These are phyloP conservation scores for Exophiala calicioides DNA, from an alignment of 2,329 filamentous ascomycete species.

Conservation along the genomic window DNA sequence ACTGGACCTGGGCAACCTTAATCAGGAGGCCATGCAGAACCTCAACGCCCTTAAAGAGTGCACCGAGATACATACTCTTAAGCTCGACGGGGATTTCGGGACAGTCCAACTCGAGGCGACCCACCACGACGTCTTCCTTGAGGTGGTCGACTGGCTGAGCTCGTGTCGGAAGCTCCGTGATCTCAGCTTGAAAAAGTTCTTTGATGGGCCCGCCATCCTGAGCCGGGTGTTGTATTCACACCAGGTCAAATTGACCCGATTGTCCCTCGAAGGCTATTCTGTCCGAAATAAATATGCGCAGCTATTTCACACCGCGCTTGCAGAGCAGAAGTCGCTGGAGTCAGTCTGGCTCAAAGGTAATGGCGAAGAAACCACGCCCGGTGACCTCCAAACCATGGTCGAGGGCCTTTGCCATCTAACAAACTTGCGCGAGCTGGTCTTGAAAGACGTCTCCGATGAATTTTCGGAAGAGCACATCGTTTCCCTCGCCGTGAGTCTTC, in stretches of 20 bases:
- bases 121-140: slow-evolving; percentile 55
- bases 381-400: slow-evolving; percentile 36
- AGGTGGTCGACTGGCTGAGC: slow-evolving; percentile 57
- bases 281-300: slow-evolving; percentile 28
- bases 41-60: slow-evolving; percentile 53
- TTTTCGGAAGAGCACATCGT: slow-evolving; percentile 37
- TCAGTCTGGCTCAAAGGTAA: slow-evolving; percentile 37
- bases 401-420: slow-evolving; percentile 34
- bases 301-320: slow-evolving; percentile 35
- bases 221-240: slow-evolving; percentile 33
- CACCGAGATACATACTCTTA: slow-evolving; percentile 51
- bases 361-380: slow-evolving; percentile 30
- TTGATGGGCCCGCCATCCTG: slow-evolving; percentile 49
- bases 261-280: slow-evolving; percentile 36
- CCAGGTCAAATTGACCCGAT: slow-evolving; percentile 33
- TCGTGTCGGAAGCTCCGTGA: slow-evolving; percentile 54
- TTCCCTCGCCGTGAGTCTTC: slow-evolving; percentile 34
- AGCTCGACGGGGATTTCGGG: slow-evolving; percentile 50
- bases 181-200: slow-evolving; percentile 54
- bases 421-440: slow-evolving; percentile 36
- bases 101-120: slow-evolving; percentile 51
- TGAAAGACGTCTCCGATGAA: slow-evolving; percentile 39
- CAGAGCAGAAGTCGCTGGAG: slow-evolving; percentile 34
- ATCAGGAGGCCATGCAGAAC: slow-evolving; percentile 51
- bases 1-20: slow-evolving; percentile 53